Evolutionary conservation across 441 rosid genomes (phyloP).

Genomic region (Corymbia calophylla): DNA sequence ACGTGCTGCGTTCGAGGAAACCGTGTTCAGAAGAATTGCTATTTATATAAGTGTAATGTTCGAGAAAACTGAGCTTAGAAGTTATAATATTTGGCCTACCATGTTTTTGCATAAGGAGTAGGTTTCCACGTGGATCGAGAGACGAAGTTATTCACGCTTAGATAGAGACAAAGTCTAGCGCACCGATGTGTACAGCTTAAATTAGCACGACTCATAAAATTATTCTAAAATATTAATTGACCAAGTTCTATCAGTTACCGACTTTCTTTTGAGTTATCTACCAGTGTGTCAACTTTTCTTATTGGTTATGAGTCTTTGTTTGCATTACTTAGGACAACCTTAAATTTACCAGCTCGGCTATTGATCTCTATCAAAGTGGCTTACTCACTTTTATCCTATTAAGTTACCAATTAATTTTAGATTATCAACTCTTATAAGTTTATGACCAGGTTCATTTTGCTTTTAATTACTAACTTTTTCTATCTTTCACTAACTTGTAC

Average conservation of each 20-base stretch:
- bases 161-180: neutral
- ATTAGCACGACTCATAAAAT: neutral
- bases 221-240: neutral
- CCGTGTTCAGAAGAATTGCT: neutral
- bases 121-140: neutral
- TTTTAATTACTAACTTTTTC: neutral
- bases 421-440: neutral
- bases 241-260: neutral
- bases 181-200: neutral
- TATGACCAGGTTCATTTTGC: neutral
- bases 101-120: neutral
- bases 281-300: neutral
- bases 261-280: neutral
- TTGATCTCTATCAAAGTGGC: neutral
- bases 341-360: neutral
- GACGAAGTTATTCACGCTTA: neutral
- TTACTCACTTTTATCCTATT: neutral
- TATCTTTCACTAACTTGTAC: neutral
- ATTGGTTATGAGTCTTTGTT: neutral
- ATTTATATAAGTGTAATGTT: neutral
- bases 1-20: neutral
- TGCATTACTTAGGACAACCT: neutral
- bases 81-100: neutral
- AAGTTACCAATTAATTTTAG: neutral
- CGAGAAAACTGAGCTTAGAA: neutral